Conservation (phyloP, 768 basidiomycete genomes). For the Melanogaster broomeanus region DNA sequence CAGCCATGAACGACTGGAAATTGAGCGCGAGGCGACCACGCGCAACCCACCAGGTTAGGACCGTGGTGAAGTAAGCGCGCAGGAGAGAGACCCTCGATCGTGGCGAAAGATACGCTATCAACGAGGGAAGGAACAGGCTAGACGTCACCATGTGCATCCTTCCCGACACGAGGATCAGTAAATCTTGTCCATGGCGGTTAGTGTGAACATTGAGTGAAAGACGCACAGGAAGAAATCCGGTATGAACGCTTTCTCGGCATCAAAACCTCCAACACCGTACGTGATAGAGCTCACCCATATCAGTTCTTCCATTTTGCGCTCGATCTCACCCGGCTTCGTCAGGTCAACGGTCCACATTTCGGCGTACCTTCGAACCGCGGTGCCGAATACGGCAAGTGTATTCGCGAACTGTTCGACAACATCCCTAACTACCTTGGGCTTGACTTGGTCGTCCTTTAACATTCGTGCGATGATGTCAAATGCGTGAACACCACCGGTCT, state of each 20-base stretch:
- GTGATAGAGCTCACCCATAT: constrained; percentile 56
- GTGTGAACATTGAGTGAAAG: background rate
- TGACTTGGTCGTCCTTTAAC: constrained; percentile 45
- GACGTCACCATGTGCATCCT: constrained; percentile 35
- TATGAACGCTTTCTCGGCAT: constrained; percentile 49
- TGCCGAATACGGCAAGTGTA: background rate
- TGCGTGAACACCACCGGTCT: constrained; percentile 26
- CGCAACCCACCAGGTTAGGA: constrained; percentile 30
- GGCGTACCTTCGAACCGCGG: constrained; percentile 20
- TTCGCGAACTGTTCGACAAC: constrained; percentile 22
- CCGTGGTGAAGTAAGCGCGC: constrained; percentile 26
- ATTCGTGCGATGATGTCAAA: constrained; percentile 57
- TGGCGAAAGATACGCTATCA: constrained; percentile 16
- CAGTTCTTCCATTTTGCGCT: constrained; percentile 65
- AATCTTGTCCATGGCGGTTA: background rate
- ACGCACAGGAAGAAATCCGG: constrained; percentile 53
- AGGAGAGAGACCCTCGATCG: constrained; percentile 26
- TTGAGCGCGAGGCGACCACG: constrained; percentile 31
- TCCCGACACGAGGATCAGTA: background rate
- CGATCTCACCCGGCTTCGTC: constrained; percentile 37
- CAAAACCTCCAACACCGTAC: constrained; percentile 58
- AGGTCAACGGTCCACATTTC: constrained; percentile 46
- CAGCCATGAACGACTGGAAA: constrained; percentile 32
- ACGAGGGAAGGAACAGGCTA: constrained; percentile 29
- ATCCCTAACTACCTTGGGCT: constrained; percentile 1